Percentiles rank a stretch among this genome's conserved stretches.
These are phyloP conservation scores for Wickerhamia fluorescens DNA, from an alignment of 805 yeast genomes.

Conservation along the genomic window DNA sequence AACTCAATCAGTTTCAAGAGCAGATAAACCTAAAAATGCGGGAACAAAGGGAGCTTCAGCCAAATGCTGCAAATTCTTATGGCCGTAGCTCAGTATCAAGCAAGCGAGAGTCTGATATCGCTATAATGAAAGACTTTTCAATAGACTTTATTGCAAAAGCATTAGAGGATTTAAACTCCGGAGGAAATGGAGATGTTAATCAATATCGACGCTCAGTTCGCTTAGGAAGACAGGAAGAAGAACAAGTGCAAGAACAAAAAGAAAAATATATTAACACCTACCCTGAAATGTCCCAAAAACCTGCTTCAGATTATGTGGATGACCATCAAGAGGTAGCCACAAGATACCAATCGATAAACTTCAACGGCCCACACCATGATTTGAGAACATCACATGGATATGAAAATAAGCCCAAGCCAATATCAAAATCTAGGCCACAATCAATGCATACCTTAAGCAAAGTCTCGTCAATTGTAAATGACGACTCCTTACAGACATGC, in stretches of 20 bases:
- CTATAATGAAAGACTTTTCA: constrained; percentile 36
- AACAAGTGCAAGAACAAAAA: constrained; percentile 4
- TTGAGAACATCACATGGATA: not conserved
- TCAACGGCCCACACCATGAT: constrained; percentile 7
- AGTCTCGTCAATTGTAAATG: no score
- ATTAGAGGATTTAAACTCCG: constrained; percentile 36
- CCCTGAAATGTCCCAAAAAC: constrained; percentile 7
- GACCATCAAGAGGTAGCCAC: constrained; percentile 33
- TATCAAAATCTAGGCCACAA: constrained; percentile 16
- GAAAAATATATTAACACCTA: constrained; percentile 6
- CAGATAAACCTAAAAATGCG: constrained; percentile 29
- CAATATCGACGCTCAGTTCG: constrained; percentile 35
- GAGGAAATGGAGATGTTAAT: constrained; percentile 38
- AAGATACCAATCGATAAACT: constrained; percentile 26
- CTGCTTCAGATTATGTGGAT: constrained; percentile 26
- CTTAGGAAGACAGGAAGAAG: no score
- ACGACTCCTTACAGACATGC: constrained; percentile 2
- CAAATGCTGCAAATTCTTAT: constrained; percentile 2
- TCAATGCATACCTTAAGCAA: constrained; percentile 19
- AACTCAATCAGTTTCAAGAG: constrained; percentile 28
- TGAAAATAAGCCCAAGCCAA: no score
- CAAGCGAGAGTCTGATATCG: constrained; percentile 14
- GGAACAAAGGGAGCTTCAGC: constrained; percentile 17
- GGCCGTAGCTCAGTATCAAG: not conserved
- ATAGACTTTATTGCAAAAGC: constrained; percentile 42